These are phyloP conservation scores for Samsoniella hepiali DNA, from an alignment of 2,329 filamentous ascomycete species.

Conservation along the genomic window DNA sequence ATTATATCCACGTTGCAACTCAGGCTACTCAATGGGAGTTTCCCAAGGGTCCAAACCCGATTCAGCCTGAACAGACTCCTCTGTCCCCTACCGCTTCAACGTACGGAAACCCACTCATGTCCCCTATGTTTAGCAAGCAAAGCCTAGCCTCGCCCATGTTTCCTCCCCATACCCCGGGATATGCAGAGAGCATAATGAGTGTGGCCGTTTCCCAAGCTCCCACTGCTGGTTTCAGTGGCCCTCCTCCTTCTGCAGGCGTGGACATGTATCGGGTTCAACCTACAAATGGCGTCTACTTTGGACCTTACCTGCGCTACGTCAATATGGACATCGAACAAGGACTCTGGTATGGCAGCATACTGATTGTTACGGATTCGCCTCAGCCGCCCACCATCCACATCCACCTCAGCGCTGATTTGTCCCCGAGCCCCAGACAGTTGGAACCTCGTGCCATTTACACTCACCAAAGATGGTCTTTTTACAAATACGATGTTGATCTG, in stretches of 20 bases:
- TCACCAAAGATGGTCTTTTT: conserved; percentile 93
- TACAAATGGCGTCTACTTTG: conserved; percentile 97
- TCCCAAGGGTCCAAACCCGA: conserved; percentile 87
- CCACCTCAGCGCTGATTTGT: conserved; percentile 84
- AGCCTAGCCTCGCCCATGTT: conserved; percentile 74
- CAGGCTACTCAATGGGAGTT: conserved; percentile 99
- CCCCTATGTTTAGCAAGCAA: conserved; percentile 60
- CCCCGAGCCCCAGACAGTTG: conserved; percentile 86
- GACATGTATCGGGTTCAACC: conserved; percentile 92
- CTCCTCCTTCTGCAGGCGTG: conserved; percentile 83
- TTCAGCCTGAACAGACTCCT: conserved; percentile 77
- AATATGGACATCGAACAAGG: conserved; percentile 96
- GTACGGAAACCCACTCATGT: conserved; percentile 70
- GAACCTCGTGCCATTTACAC: conserved; percentile 78
- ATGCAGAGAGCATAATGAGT: conserved; percentile 81
- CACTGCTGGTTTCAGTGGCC: conserved; percentile 80
- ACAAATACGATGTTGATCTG: conserved; percentile 87
- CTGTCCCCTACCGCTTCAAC: conserved; percentile 78
- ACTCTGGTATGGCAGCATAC: conserved; percentile 87
- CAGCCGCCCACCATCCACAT: conserved; percentile 96
- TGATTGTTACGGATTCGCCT: conserved; percentile 85
- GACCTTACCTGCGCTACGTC: conserved; percentile 89
- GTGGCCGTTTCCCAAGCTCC: conserved; percentile 72
- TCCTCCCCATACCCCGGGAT: conserved; percentile 77
- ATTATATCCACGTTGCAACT: conserved; percentile 94